Evolutionary conservation across 257 asterid genomes (phyloP).

Genomic region (Apocynum venetum): DNA sequence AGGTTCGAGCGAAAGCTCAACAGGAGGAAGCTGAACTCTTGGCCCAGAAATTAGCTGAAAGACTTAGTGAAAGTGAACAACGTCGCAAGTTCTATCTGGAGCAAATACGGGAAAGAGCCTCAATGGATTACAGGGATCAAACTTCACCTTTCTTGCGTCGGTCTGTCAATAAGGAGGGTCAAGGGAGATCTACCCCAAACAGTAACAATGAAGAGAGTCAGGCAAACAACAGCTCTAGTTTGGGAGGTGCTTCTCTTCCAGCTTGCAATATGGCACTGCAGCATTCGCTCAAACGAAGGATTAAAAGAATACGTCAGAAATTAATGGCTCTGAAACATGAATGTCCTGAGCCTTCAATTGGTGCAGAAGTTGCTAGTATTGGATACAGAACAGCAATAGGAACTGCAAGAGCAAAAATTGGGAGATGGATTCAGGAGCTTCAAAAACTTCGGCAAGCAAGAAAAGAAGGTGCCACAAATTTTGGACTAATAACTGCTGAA

Average conservation of each 20-base stretch:
- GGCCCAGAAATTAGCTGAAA: conserved; percentile 94
- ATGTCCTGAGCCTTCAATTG: conserved; percentile 72
- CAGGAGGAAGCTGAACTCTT: conserved; percentile 98
- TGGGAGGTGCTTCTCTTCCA: conserved; percentile 40
- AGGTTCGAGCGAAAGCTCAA: conserved; percentile 87
- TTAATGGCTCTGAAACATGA: conserved; percentile 95
- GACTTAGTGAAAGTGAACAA: conserved; percentile 92
- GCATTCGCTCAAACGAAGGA: conserved; percentile 72
- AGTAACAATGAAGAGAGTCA: conserved; percentile 55
- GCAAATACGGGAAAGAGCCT: conserved; percentile 95
- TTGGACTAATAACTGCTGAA: conserved; percentile 89
- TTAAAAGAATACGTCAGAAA: conserved; percentile 81
- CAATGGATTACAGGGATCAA: conserved; percentile 99
- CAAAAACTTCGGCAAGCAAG: conserved; percentile 96
- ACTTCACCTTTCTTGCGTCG: conserved; percentile 94
- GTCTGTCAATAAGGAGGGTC: conserved; percentile 63
- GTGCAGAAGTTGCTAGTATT: conserved; percentile 73
- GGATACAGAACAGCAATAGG: conserved; percentile 80
- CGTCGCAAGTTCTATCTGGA: conserved; percentile 89
- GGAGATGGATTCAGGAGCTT: conserved; percentile 93
- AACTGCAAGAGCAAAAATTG: conserved; percentile 84
- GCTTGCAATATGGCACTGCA: conserved; percentile 49
- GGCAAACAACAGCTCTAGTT: conserved; percentile 39
- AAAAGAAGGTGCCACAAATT: conserved; percentile 86
- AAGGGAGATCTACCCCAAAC: conserved; percentile 47